Evolutionary conservation across 2,329 filamentous ascomycete genomes (phyloP).

Genomic region (Microsporum ferrugineum): DNA sequence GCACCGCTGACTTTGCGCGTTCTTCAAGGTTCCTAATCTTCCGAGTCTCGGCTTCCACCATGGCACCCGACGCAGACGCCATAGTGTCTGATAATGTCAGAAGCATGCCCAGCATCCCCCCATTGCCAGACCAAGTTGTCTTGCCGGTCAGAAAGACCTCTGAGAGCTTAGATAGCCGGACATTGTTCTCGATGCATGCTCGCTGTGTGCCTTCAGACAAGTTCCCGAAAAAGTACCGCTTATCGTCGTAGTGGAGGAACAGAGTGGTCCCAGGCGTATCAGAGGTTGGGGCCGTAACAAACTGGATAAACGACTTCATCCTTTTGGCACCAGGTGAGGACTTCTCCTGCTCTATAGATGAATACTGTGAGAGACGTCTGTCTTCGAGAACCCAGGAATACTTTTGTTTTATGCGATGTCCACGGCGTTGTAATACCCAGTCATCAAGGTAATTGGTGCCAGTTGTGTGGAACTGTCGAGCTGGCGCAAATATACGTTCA

Average conservation of each 20-base stretch:
- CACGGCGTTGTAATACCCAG: not conserved
- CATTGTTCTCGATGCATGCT: constrained; percentile 55
- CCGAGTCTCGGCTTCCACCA: constrained; percentile 32
- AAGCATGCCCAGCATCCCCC: constrained; percentile 74
- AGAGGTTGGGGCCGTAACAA: constrained; percentile 71
- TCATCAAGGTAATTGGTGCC: not conserved
- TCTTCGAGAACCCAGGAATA: constrained; percentile 4
- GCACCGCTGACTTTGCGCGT: constrained; percentile 15
- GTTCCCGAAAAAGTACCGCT: constrained; percentile 76
- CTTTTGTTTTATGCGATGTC: not conserved
- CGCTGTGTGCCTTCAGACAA: constrained; percentile 77
- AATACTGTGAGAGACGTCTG: not conserved
- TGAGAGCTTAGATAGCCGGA: constrained; percentile 53
- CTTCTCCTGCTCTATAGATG: not conserved
- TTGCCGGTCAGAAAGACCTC: constrained; percentile 75
- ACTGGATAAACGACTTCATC: constrained; percentile 65
- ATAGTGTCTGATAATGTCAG: constrained; percentile 67
- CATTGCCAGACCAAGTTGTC: constrained; percentile 62
- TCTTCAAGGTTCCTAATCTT: constrained; percentile 29
- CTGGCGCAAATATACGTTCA: not conserved
- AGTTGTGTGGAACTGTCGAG: not conserved
- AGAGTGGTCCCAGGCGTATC: constrained; percentile 76
- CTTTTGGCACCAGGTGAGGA: not conserved
- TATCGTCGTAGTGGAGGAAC: constrained; percentile 66
- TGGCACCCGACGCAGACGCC: constrained; percentile 30